A percentile compares a stretch with the other conserved stretches of the same genome.
phyloP scores from a whole-genome alignment of 2,329 filamentous ascomycete genomes.

The Pseudogymnoascus sp. region DNA sequence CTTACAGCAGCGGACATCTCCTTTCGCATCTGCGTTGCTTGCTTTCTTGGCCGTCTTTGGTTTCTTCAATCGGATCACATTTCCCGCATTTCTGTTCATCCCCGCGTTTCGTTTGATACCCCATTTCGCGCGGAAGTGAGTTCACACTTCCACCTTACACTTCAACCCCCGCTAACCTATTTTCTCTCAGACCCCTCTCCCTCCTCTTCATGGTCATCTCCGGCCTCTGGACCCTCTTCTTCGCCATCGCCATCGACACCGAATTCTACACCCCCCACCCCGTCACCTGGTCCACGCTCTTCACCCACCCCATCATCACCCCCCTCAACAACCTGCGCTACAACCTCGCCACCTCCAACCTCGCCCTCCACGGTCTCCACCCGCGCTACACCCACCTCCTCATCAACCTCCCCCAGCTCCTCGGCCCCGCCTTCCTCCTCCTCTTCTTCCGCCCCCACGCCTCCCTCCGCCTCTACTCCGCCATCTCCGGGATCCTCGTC shows the following conservation, averaged over 20 bases:
- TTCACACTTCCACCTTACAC: constrained; percentile 18
- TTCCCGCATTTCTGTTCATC: constrained; percentile 83
- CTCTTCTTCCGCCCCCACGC: constrained; percentile 49
- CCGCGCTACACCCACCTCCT: constrained; percentile 70
- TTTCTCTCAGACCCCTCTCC: constrained; percentile 41
- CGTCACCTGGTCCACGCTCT: constrained; percentile 55
- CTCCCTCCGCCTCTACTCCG: constrained; percentile 61
- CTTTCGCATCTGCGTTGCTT: constrained; percentile 67
- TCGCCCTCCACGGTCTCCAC: constrained; percentile 68
- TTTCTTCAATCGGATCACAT: constrained; percentile 93
- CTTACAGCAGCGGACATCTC: constrained; percentile 60
- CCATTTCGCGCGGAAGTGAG: constrained; percentile 73
- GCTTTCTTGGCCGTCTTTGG: constrained; percentile 78
- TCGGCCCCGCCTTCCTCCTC: constrained; percentile 60
- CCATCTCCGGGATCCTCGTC: constrained; percentile 60
- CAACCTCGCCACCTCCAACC: constrained; percentile 61
- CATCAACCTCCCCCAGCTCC: constrained; percentile 61
- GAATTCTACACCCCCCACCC: constrained; percentile 63
- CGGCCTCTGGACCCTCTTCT: constrained; percentile 55
- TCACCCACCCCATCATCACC: constrained; percentile 60
- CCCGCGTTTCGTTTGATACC: constrained; percentile 76
- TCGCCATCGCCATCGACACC: constrained; percentile 78
- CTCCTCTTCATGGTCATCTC: constrained; percentile 57
- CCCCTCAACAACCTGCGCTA: constrained; percentile 72
- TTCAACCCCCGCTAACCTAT: background rate